These are phyloP conservation scores for Lentinula novae-zelandiae DNA, from an alignment of 1,284 basidiomycete genomes.

Conservation along the genomic window DNA sequence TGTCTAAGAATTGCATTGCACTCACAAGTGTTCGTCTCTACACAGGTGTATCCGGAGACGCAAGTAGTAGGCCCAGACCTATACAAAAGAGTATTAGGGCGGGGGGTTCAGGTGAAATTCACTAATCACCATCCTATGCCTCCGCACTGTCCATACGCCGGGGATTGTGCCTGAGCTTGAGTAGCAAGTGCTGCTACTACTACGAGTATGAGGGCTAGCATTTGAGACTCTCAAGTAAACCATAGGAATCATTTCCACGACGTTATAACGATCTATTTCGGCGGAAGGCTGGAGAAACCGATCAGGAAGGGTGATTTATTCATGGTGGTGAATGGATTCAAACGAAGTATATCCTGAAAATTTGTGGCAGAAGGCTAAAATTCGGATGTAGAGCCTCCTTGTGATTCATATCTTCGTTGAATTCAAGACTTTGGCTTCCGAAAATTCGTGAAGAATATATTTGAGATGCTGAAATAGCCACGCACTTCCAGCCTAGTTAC, in stretches of 20 bases:
- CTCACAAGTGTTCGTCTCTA: conserved; percentile 37
- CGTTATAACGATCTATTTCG: neutral
- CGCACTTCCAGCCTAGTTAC: too few species aligned
- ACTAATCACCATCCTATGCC: conserved; percentile 41
- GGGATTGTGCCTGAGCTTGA: conserved; percentile 31
- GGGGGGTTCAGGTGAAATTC: neutral
- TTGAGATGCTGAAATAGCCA: too few species aligned
- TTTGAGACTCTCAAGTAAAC: neutral
- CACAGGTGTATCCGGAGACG: conserved; percentile 42
- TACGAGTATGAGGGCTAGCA: neutral
- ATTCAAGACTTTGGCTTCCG: too few species aligned
- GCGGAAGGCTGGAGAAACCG: neutral
- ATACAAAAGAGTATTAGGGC: neutral
- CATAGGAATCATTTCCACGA: neutral
- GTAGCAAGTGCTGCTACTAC: conserved; percentile 2
- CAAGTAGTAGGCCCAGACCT: conserved; percentile 47
- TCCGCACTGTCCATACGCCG: conserved; percentile 46
- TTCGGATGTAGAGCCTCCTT: neutral
- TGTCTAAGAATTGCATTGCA: neutral
- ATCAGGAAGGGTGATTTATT: too few species aligned
- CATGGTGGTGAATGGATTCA: neutral
- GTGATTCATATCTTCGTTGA: neutral
- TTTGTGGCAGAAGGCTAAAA: neutral
- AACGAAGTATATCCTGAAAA: neutral
- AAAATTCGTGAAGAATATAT: too few species aligned